Evolutionary conservation across 176 grass and related monocot species (phyloP).

Genomic region (Oryza rufipogon): DNA sequence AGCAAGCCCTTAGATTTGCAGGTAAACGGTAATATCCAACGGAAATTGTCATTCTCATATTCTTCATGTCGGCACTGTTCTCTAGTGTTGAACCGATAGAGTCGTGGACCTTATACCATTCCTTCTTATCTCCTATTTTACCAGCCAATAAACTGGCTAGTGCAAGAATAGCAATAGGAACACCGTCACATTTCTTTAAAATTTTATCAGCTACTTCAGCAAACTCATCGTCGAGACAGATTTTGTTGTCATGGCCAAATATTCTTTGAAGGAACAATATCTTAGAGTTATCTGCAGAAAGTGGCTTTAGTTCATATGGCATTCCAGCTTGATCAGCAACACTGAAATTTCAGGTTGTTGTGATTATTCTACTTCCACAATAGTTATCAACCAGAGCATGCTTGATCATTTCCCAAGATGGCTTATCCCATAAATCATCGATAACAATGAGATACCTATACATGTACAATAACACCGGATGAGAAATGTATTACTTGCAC

Average conservation of each 20-base stretch:
- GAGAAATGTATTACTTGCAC: neutral
- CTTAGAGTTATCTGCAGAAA: neutral
- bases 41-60: neutral
- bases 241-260: neutral
- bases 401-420: constrained; percentile 15
- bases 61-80: neutral
- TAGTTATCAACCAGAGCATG: neutral
- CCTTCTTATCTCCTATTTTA: neutral
- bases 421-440: constrained; percentile 23
- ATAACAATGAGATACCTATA: constrained; percentile 7
- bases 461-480: neutral
- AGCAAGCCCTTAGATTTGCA: constrained; percentile 1
- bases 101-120: neutral
- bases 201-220: neutral
- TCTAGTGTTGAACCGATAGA: constrained; percentile 6
- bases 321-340: neutral
- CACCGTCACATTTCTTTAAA: neutral
- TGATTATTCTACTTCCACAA: constrained; percentile 20
- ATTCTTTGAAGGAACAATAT: neutral
- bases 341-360: neutral
- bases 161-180: neutral
- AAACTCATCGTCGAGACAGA: neutral
- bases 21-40: constrained; percentile 11
- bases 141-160: neutral
- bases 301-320: constrained; percentile 16